These are phyloP conservation scores for Psilocybe tampanensis DNA, from an alignment of 768 basidiomycete species.

Conservation along the genomic window DNA sequence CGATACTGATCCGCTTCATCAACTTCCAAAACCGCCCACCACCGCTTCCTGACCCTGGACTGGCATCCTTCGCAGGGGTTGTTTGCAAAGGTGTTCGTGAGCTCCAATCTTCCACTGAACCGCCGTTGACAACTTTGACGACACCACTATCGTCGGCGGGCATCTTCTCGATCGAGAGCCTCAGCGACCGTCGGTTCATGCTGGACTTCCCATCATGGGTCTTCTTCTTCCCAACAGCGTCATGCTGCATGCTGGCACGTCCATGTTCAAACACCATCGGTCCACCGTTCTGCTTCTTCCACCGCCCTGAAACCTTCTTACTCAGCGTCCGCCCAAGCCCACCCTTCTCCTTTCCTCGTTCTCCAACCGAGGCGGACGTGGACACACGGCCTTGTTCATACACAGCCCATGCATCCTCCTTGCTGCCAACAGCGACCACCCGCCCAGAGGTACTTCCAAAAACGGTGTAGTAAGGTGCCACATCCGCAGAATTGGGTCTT, in stretches of 20 bases:
- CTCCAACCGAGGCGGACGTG: constrained; percentile 2
- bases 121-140: neutral
- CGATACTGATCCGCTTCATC: constrained; percentile 70
- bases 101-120: neutral
- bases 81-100: neutral
- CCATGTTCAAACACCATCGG: constrained; percentile 16
- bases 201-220: constrained; percentile 12
- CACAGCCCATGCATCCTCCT: constrained; percentile 29
- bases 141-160: neutral
- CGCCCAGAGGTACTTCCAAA: constrained; percentile 50
- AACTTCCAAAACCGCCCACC: constrained; percentile 64
- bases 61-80: neutral
- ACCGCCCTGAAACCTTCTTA: constrained; percentile 38
- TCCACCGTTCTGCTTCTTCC: constrained; percentile 19
- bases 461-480: constrained; percentile 56
- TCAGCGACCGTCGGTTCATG: constrained; percentile 25
- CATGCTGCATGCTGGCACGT: constrained; percentile 33
- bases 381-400: constrained; percentile 7
- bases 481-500: constrained; percentile 20
- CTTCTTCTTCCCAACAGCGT: constrained; percentile 12
- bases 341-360: constrained; percentile 8
- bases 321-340: constrained; percentile 28
- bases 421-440: constrained; percentile 45
- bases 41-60: constrained; percentile 19
- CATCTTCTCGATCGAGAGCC: constrained; percentile 36